Base-by-base conservation (phyloP, 169 alveolate species). In the Plasmodium billcollinsi region DNA sequence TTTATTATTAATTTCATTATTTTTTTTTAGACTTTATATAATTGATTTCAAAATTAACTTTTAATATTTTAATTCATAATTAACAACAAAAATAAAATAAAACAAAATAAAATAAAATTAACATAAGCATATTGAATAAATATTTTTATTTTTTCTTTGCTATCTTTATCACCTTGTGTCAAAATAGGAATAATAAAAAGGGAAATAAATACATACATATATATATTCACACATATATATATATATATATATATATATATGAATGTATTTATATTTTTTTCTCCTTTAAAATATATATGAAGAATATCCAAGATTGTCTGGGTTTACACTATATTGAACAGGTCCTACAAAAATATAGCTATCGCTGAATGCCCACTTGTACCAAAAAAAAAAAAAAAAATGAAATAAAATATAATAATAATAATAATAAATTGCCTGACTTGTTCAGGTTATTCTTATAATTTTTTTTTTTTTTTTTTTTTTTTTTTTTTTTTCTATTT, bases 281-380 rank as follows among this genome's bases (percentile, higher is more conserved):
- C 26, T 20, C 2, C 63, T 9, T 75, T 20, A 75, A 18, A 75
- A 75, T 2, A 75, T 75, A 61, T 73, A 54, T 0, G 75, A 65
- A 49, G 71, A 15, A 15, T 58, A 76, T 63, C 73, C 89, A 43
- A 61, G 65, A 21, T 70, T 66, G 49, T 76, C 89, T 66, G 76
- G 20, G 70, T 76, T 76, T 11, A 66, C 69, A 7, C 63, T 54
- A 29, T 76, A 58, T 58, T 76, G 89, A 56, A 65, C 73, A 33
- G 89, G 89, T 2, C 75, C 89, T 12, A 76, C 89, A 33, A 49
- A 76, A 56, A 76, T 76, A 54, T 76, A 76, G 26, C 89, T 65
- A 52, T 66, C 89, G 69, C 62, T 76, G 76, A 65, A 76, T 6
- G 89, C 89, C 89, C 89, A 76, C 89, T 76, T 39, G 11, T 24